Percentiles rank a stretch among this genome's conserved stretches.
phyloP scores from a whole-genome alignment of 1,139 yeast genomes.

The Geotrichum europaeum region DNA sequence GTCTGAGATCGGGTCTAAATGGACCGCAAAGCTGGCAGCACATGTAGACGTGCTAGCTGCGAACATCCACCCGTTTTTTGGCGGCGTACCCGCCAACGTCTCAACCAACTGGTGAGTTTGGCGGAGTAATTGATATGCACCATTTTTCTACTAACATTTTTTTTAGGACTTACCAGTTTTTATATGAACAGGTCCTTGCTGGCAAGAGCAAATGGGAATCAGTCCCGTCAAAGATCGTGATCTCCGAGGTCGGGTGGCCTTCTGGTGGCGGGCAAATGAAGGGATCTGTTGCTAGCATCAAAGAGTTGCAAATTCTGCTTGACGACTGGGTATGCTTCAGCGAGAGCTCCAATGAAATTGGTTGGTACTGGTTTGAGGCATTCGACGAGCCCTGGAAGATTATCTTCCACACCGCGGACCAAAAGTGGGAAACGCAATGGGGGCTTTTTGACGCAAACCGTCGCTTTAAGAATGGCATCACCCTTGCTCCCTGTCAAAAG shows the following conservation, averaged over 20 bases:
- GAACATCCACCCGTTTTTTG: constrained; percentile 64
- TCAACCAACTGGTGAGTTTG: constrained; percentile 45
- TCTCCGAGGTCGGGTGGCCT: constrained; percentile 74
- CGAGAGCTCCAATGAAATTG: constrained; percentile 31
- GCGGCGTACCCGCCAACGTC: constrained; percentile 47
- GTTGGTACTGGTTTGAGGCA: constrained; percentile 65
- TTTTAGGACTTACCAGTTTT: constrained; percentile 39
- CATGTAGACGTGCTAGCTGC: constrained; percentile 56
- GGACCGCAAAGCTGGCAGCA: constrained; percentile 31
- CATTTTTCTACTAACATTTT: not conserved
- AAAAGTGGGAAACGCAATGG: constrained; percentile 68
- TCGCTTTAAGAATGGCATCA: constrained; percentile 35
- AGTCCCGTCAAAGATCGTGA: constrained; percentile 34
- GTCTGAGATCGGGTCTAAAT: constrained; percentile 48
- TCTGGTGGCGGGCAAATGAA: constrained; percentile 49
- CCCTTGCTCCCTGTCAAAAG: constrained; percentile 11
- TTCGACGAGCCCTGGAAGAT: constrained; percentile 71
- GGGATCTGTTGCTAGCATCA: constrained; percentile 44
- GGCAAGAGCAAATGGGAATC: constrained; percentile 28
- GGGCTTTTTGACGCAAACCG: constrained; percentile 53
- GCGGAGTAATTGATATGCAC: not conserved
- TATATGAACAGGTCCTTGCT: constrained; percentile 40
- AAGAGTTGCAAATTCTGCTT: constrained; percentile 45
- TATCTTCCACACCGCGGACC: constrained; percentile 44
- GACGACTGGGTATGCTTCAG: constrained; percentile 48